Percentiles rank a stretch among this genome's conserved stretches.
Conservation (phyloP, 2,329 filamentous ascomycete species). For the Xylariaceae sp. region DNA sequence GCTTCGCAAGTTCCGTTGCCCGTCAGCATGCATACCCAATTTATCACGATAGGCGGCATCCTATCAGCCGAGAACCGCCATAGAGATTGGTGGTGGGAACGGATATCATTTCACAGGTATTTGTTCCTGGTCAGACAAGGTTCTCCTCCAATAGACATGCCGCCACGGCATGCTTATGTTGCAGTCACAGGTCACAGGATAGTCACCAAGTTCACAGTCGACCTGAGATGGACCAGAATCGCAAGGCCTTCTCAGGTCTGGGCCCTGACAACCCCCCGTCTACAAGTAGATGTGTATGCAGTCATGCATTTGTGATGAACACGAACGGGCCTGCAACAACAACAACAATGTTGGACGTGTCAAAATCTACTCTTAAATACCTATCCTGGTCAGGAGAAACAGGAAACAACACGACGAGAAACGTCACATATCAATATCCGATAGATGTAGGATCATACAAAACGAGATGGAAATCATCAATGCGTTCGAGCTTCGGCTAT, state of each 20-base stretch:
- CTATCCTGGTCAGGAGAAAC: constrained; percentile 1
- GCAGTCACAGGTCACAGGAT: constrained; percentile 17
- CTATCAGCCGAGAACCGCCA: constrained; percentile 15
- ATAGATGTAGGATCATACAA: constrained; percentile 2
- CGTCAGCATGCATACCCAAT: constrained; percentile 19
- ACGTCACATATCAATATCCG: constrained; percentile 5
- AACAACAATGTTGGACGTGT: not conserved
- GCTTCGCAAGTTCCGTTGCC: not conserved
- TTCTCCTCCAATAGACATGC: constrained; percentile 16
- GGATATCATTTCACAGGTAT: constrained; percentile 13
- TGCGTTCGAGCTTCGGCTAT: constrained; percentile 1
- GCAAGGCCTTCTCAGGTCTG: constrained; percentile 3
- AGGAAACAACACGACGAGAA: not conserved
- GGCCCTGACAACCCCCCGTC: not conserved
- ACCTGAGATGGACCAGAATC: constrained; percentile 6
- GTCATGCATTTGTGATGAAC: not conserved
- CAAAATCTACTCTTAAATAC: not conserved
- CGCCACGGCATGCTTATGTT: constrained; percentile 18
- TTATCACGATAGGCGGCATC: constrained; percentile 17
- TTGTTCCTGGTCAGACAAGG: constrained; percentile 9
- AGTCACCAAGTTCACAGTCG: constrained; percentile 12
- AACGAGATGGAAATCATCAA: not conserved
- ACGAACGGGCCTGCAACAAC: not conserved
- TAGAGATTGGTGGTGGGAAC: constrained; percentile 9
- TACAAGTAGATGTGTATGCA: not conserved